These are phyloP conservation scores for Russula sp. DNA, from an alignment of 768 basidiomycete genomes.

Conservation along the genomic window DNA sequence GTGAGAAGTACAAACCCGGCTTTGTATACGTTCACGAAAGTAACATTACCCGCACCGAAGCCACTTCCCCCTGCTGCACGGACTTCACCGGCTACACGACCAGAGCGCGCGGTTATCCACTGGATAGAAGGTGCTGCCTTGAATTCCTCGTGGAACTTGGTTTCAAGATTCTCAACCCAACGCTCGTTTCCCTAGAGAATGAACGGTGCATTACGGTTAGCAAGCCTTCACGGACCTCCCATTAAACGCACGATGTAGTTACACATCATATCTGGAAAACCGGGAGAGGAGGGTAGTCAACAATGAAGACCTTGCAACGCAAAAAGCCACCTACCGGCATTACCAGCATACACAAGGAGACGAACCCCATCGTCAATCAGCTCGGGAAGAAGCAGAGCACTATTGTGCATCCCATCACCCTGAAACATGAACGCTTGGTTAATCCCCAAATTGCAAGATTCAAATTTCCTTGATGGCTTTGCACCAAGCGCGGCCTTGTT, in stretches of 20 bases:
- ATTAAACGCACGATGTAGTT: constrained; percentile 56
- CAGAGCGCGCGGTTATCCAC: constrained; percentile 49
- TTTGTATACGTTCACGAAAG: constrained; percentile 69
- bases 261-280: constrained; percentile 61
- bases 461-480: constrained; percentile 48
- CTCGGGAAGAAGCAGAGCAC: constrained; percentile 67
- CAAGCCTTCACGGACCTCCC: not conserved
- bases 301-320: not conserved
- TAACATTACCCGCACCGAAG: constrained; percentile 71
- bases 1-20: constrained; percentile 54
- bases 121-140: constrained; percentile 38
- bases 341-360: constrained; percentile 84
- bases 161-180: constrained; percentile 62
- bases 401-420: constrained; percentile 85
- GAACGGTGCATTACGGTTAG: not conserved
- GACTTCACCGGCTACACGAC: constrained; percentile 57
- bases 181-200: constrained; percentile 63
- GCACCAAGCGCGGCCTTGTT: constrained; percentile 79
- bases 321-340: constrained; percentile 43
- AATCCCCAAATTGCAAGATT: constrained; percentile 70
- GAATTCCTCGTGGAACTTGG: constrained; percentile 58
- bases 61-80: constrained; percentile 60
- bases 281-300: not conserved
- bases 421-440: constrained; percentile 75
- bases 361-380: constrained; percentile 78